Percentiles rank a stretch among this genome's conserved stretches.
These are phyloP conservation scores for Scheffersomyces titani DNA, from an alignment of 1,139 yeast genomes.

Conservation along the genomic window DNA sequence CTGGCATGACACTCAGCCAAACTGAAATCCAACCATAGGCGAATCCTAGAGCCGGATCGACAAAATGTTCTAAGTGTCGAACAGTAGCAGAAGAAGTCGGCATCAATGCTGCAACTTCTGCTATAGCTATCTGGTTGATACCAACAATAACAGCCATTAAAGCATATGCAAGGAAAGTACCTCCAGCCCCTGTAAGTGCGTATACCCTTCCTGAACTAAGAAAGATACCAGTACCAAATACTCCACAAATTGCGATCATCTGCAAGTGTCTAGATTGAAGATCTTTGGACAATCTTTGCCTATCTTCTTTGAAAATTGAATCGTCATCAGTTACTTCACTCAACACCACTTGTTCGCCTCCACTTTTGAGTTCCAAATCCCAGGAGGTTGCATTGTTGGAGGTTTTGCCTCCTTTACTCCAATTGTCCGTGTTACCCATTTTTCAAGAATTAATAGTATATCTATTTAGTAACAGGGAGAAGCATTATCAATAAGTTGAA, in stretches of 20 bases:
- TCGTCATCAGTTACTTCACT: background rate
- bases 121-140: slow-evolving; percentile 24
- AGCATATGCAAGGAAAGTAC: slow-evolving; percentile 21
- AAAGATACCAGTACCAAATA: slow-evolving; percentile 28
- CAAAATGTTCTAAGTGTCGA: slow-evolving; percentile 28
- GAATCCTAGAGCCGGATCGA: slow-evolving; percentile 26
- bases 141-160: slow-evolving; percentile 23
- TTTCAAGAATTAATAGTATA: background rate
- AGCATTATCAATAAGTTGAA: background rate
- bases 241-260: slow-evolving; percentile 33
- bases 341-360: background rate
- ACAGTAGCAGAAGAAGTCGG: slow-evolving; percentile 31
- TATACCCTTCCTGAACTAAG: slow-evolving; percentile 18
- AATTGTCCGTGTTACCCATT: background rate
- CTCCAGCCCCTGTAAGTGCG: slow-evolving; percentile 20
- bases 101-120: slow-evolving; percentile 31
- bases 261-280: slow-evolving; percentile 24
- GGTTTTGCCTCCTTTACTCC: background rate
- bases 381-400: background rate
- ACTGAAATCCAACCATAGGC: slow-evolving; percentile 24
- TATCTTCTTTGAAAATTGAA: background rate
- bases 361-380: background rate
- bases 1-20: slow-evolving; percentile 21
- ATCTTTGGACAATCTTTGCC: background rate
- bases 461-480: background rate